Evolutionary conservation across 306 rosid genomes (phyloP).

Genomic region (Myrica gale): DNA sequence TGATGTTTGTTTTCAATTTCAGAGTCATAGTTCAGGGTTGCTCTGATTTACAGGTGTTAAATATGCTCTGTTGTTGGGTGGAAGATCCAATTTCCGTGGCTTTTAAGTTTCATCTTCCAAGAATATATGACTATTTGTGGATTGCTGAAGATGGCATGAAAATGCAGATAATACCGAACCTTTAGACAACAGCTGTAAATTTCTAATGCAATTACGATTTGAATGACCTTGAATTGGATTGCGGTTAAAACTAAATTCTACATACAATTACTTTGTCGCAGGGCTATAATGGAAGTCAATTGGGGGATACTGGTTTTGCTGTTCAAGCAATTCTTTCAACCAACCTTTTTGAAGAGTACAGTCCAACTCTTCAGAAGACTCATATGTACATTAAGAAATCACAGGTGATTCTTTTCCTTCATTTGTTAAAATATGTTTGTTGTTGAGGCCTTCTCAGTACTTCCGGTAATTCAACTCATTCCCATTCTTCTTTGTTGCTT

Average conservation of each 20-base stretch:
- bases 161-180: conserved; percentile 61
- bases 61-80: conserved; percentile 86
- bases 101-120: conserved; percentile 83
- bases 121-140: conserved; percentile 82
- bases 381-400: conserved; percentile 67
- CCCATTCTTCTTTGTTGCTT: conserved; percentile 3
- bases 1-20: neutral
- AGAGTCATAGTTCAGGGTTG: conserved; percentile 21
- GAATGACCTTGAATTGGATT: neutral
- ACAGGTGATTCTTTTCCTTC: conserved; percentile 52
- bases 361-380: conserved; percentile 65
- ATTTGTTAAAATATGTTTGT: conserved; percentile 10
- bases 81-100: conserved; percentile 91
- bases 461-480: neutral
- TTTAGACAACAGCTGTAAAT: neutral
- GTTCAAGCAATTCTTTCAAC: conserved; percentile 87
- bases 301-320: conserved; percentile 85
- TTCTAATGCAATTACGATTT: conserved; percentile 8
- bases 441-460: conserved; percentile 25
- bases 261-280: conserved; percentile 35
- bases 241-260: neutral
- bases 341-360: conserved; percentile 62
- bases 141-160: conserved; percentile 96
- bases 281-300: conserved; percentile 99
- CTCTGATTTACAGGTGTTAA: conserved; percentile 57